Percentiles rank a stretch among this genome's conserved stretches.
phyloP scores from a whole-genome alignment of 148 eudicot genomes.

The Heliosperma pusillum region DNA sequence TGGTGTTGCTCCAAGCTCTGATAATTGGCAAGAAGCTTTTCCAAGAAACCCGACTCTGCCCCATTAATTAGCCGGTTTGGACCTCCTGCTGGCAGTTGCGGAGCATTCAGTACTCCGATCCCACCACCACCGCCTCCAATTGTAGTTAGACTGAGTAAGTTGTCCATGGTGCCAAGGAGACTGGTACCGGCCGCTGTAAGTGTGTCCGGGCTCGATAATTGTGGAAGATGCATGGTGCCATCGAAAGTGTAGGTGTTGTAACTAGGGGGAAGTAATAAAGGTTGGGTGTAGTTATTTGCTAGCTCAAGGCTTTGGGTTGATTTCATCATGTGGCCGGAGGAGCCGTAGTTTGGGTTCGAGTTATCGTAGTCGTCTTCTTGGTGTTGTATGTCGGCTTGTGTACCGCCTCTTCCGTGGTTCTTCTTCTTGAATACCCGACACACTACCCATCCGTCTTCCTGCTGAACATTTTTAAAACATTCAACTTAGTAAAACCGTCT shows the following conservation, averaged over 20 bases:
- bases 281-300: conserved; percentile 17
- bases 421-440: conserved; percentile 87
- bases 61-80: conserved; percentile 9
- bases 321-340: conserved; percentile 21
- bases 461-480: conserved; percentile 21
- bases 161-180: conserved; percentile 34
- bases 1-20: conserved; percentile 42
- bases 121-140: not conserved
- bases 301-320: not conserved
- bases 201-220: conserved; percentile 53
- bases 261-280: conserved; percentile 25
- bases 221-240: conserved; percentile 73
- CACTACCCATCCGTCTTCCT: conserved; percentile 94
- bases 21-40: conserved; percentile 70
- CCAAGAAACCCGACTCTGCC: conserved; percentile 70
- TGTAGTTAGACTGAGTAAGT: conserved; percentile 38
- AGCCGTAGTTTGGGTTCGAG: not conserved
- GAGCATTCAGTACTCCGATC: conserved; percentile 22
- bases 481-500: too few species aligned
- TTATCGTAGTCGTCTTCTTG: conserved; percentile 26
- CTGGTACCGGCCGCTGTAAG: not conserved
- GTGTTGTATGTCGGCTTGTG: conserved; percentile 33
- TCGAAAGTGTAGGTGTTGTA: conserved; percentile 28
- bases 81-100: conserved; percentile 6
- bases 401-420: conserved; percentile 37